Evolutionary conservation across 805 yeast species (phyloP).

Genomic region (Lachancea dasiensis): DNA sequence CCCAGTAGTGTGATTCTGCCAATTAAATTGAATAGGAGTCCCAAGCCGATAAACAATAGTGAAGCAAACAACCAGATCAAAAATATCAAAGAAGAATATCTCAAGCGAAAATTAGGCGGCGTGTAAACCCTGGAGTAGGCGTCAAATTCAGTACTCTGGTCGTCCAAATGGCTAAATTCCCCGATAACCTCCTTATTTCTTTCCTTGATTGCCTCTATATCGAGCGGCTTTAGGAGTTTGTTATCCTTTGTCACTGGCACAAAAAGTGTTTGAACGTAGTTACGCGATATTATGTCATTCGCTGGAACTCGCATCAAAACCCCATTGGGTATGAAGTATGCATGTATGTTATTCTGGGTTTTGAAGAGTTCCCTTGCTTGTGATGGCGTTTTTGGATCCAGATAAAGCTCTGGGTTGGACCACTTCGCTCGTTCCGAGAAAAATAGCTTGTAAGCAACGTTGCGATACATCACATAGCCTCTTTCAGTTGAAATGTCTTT

Average conservation of each 20-base stretch:
- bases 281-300: conserved; percentile 66
- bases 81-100: conserved; percentile 42
- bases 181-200: conserved; percentile 35
- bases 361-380: conserved; percentile 43
- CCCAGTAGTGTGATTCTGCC: conserved; percentile 2
- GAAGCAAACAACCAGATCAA: conserved; percentile 44
- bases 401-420: conserved; percentile 46
- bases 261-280: conserved; percentile 59
- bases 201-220: conserved; percentile 28
- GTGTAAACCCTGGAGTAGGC: conserved; percentile 73
- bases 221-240: conserved; percentile 41
- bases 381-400: conserved; percentile 46
- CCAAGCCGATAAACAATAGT: conserved; percentile 27
- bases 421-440: conserved; percentile 31
- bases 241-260: conserved; percentile 81
- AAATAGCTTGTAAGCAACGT: conserved; percentile 39
- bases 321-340: conserved; percentile 77
- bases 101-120: conserved; percentile 66
- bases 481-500: conserved; percentile 58
- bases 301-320: conserved; percentile 80
- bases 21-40: conserved; percentile 3
- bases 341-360: conserved; percentile 37
- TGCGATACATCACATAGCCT: conserved; percentile 59
- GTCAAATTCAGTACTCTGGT: conserved; percentile 36
- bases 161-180: conserved; percentile 41